Conservation (phyloP, 139 green algal genomes). For the Picochlorum costavermella region DNA sequence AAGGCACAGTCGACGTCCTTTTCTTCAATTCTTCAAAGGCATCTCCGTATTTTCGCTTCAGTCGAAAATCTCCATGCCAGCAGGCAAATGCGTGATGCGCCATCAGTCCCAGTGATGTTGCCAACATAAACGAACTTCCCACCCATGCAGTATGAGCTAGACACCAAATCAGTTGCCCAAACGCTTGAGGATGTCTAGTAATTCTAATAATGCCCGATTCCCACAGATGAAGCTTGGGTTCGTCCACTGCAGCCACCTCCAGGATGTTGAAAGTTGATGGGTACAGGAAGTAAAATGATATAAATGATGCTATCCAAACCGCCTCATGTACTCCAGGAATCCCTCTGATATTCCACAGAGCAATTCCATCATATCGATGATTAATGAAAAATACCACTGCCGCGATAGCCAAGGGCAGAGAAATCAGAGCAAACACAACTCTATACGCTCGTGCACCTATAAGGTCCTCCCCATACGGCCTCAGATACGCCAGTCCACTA, state of each 20-base stretch:
- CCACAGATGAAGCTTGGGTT: constrained; percentile 95
- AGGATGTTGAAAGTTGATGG: constrained; percentile 99
- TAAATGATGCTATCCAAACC: constrained; percentile 83
- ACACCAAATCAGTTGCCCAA: constrained; percentile 82
- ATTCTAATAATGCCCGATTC: constrained; percentile 95
- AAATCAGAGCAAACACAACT: constrained; percentile 83
- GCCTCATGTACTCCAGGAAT: constrained; percentile 69
- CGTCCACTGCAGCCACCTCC: constrained; percentile 89
- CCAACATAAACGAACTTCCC: constrained; percentile 84
- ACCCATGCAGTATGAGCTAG: constrained; percentile 87
- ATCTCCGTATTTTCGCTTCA: constrained; percentile 73
- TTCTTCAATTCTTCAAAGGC: constrained; percentile 76
- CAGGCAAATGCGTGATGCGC: constrained; percentile 89
- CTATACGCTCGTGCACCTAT: constrained; percentile 84
- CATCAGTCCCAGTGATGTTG: constrained; percentile 71
- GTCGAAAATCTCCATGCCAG: constrained; percentile 88
- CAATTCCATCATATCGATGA: constrained; percentile 73
- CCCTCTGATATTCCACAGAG: constrained; percentile 76
- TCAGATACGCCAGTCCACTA: constrained; percentile 78
- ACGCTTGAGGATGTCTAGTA: constrained; percentile 65
- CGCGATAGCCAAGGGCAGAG: constrained; percentile 75
- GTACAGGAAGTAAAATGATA: constrained; percentile 99
- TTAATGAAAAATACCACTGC: constrained; percentile 98
- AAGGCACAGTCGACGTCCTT: constrained; percentile 81
- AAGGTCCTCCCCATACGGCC: constrained; percentile 65